A percentile compares a stretch with the other conserved stretches of the same genome.
Conservation (phyloP, 2,329 filamentous ascomycete genomes). For the Drechslerella coelobrocha region DNA sequence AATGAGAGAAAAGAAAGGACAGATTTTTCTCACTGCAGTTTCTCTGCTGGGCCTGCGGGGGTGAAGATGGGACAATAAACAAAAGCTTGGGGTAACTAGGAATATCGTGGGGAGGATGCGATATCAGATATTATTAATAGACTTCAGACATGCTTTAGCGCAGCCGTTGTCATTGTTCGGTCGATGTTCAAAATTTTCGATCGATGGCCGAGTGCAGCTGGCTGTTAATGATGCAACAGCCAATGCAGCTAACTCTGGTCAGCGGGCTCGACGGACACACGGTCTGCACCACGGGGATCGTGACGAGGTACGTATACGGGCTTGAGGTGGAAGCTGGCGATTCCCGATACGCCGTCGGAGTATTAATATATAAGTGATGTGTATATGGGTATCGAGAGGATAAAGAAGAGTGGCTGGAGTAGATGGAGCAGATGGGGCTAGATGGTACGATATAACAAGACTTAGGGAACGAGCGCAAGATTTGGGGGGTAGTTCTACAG, state of each 20-base stretch:
- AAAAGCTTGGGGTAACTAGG: conserved; percentile 6
- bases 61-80: conserved; percentile 5
- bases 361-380: conserved; percentile 1
- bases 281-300: conserved; percentile 33
- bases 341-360: conserved; percentile 15
- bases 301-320: conserved; percentile 30
- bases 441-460: background rate
- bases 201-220: conserved; percentile 17
- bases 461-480: too few species aligned
- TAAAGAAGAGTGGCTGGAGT: background rate
- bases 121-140: conserved; percentile 1
- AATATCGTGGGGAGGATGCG: background rate
- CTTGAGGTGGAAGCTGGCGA: conserved; percentile 46
- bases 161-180: background rate
- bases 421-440: too few species aligned
- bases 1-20: background rate
- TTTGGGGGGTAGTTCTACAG: too few species aligned
- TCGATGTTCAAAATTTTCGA: conserved; percentile 6
- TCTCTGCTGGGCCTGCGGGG: background rate
- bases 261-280: conserved; percentile 38
- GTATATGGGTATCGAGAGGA: background rate
- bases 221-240: conserved; percentile 22
- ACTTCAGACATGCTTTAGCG: background rate
- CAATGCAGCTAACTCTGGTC: conserved; percentile 47
- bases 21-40: conserved; percentile 11